Evolutionary conservation across 352 stramenopile species (phyloP), one percentile per base, ranked within the genome.

Genomic region (Phytophthora nicotianae): DNA sequence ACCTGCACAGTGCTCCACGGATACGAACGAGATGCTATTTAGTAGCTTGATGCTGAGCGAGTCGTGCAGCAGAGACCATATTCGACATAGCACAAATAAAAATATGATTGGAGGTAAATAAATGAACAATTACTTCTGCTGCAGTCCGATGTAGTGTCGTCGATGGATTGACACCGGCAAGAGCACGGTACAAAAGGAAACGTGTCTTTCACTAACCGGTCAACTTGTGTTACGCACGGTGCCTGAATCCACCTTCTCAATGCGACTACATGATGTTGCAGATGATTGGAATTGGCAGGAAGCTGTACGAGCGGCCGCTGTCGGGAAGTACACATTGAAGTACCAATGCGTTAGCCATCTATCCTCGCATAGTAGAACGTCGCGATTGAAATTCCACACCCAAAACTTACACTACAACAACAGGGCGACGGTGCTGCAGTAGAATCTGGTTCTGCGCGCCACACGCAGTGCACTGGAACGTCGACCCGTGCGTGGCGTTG

Each of bases 221-320:
- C 51, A 49, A 21, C 23, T 53, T n/a, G 6, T 20, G 27, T 20
- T 16, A n/a, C n/a, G n/a, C 14, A 24, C 19, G 21, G 29, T 14
- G 26, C 35, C 35, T 14, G 6, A 23, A 13, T 8, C 32, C 20
- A 20, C 49, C 10, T 26, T 20, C 19, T 51, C 9, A 37, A 2
- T 38, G 17, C 21, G 33, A 7, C 32, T 66, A 89, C 80, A 86
- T 83, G 50, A 90, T 75, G 56, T 26, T 74, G 70, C 83, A 92
- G 42, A 92, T 74, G 43, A 92, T 61, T 14, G 83, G 83, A 33
- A 92, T 70, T 27, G 83, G 83, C 9, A 92, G 42, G 46, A 81
- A 82, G 32, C 77, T 47, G 51, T 65, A 81, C 37, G 62, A 76
- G 40, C 50, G 60, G 13, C 50, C 62, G 2, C 66, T 72, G n/a